Evolutionary conservation across 2,329 filamentous ascomycete species (phyloP).

Genomic region (Penicillium olsonii): DNA sequence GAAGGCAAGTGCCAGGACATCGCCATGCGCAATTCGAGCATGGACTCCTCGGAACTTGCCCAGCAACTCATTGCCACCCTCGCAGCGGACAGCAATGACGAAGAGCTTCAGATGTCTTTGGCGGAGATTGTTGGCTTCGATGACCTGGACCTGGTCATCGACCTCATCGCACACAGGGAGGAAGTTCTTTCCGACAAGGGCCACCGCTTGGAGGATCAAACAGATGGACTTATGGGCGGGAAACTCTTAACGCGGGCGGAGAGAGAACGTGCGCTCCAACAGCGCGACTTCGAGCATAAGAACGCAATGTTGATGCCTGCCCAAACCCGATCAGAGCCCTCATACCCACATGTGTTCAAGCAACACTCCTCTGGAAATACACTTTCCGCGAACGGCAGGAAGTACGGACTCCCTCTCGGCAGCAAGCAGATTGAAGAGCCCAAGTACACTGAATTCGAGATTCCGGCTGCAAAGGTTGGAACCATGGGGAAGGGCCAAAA

Average conservation of each 20-base stretch:
- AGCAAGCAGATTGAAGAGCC: constrained; percentile 70
- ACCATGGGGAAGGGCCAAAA: constrained; percentile 70
- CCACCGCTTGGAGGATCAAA: constrained; percentile 35
- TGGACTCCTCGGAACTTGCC: constrained; percentile 70
- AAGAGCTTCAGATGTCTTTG: constrained; percentile 86
- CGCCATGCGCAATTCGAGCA: constrained; percentile 63
- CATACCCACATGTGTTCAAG: constrained; percentile 94
- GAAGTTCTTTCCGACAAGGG: constrained; percentile 59
- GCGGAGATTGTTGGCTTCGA: constrained; percentile 91
- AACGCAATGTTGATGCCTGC: constrained; percentile 68
- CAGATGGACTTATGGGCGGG: constrained; percentile 49
- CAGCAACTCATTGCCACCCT: constrained; percentile 77
- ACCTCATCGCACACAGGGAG: constrained; percentile 76
- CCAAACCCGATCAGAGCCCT: constrained; percentile 68
- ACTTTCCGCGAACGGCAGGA: constrained; percentile 74
- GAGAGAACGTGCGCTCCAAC: constrained; percentile 74
- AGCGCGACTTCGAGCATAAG: constrained; percentile 82
- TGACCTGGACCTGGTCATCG: constrained; percentile 88
- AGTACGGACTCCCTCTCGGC: constrained; percentile 78
- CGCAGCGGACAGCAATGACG: constrained; percentile 68
- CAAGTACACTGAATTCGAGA: constrained; percentile 85
- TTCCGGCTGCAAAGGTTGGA: constrained; percentile 81
- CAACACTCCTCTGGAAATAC: constrained; percentile 81
- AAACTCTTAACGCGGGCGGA: constrained; percentile 74
- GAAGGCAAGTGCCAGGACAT: constrained; percentile 66